These are phyloP conservation scores for Bacidia gigantensis DNA, from an alignment of 495 filamentous ascomycete genomes.

Conservation along the genomic window DNA sequence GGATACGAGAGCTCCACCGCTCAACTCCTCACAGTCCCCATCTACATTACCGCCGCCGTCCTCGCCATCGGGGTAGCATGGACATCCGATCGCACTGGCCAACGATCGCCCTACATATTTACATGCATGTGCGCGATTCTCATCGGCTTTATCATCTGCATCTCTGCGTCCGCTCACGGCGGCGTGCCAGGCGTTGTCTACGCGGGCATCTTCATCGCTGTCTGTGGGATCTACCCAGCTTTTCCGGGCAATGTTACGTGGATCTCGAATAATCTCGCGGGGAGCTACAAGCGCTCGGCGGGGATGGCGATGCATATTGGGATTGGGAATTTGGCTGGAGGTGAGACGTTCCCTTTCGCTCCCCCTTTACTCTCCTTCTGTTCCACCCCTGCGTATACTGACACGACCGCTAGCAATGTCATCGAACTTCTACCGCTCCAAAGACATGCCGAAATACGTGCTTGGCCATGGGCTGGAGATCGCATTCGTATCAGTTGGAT, in stretches of 20 bases:
- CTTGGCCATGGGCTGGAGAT: slow-evolving; percentile 60
- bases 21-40: slow-evolving; percentile 56
- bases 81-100: slow-evolving; percentile 44
- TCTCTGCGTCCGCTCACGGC: slow-evolving; percentile 25
- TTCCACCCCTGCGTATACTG: background rate
- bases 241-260: slow-evolving; percentile 57
- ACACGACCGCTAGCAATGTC: slow-evolving; percentile 41
- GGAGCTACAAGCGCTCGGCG: slow-evolving; percentile 54
- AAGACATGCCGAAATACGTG: slow-evolving; percentile 48
- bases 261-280: slow-evolving; percentile 58
- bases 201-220: slow-evolving; percentile 55
- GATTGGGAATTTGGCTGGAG: slow-evolving; percentile 45
- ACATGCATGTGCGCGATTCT: slow-evolving; percentile 44
- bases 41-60: slow-evolving; percentile 49
- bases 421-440: slow-evolving; percentile 58
- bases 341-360: too few relatives aligned
- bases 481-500: slow-evolving; percentile 47
- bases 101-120: slow-evolving; percentile 31
- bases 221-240: slow-evolving; percentile 35
- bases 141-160: slow-evolving; percentile 50
- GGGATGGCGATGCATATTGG: slow-evolving; percentile 70
- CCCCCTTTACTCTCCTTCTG: slow-evolving; percentile 2
- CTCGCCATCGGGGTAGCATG: slow-evolving; percentile 45
- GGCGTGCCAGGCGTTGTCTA: slow-evolving; percentile 16
- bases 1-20: slow-evolving; percentile 53